Conservation (phyloP, 1,284 basidiomycete genomes). For the Quambalaria eucalypti region DNA sequence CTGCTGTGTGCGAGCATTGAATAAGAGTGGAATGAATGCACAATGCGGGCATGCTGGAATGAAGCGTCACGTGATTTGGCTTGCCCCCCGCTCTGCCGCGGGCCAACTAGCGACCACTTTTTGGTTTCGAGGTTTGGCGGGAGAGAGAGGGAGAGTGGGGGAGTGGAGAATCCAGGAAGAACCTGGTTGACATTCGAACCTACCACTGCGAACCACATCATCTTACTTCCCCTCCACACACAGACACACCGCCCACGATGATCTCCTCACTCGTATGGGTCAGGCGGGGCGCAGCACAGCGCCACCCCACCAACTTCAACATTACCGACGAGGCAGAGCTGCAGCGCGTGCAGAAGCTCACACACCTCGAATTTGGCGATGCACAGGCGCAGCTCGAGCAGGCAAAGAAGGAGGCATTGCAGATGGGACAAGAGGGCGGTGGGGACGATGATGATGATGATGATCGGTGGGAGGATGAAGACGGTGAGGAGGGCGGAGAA, state of each 20-base stretch:
- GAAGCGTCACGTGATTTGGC: too few relatives aligned
- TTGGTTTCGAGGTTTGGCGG: too few relatives aligned
- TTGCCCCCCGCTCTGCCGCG: too few relatives aligned
- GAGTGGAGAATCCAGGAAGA: too few relatives aligned
- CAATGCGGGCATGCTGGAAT: too few relatives aligned
- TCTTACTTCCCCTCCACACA: neutral
- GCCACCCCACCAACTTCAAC: conserved; percentile 76
- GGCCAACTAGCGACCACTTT: too few relatives aligned
- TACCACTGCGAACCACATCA: neutral
- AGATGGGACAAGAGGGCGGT: conserved; percentile 19
- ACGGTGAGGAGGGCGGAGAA: conserved; percentile 54
- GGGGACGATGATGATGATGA: conserved; percentile 19
- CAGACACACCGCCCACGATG: neutral
- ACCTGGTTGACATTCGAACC: neutral
- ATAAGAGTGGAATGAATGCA: too few relatives aligned
- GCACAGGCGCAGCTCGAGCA: conserved; percentile 70
- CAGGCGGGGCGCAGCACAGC: conserved; percentile 49
- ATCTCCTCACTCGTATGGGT: conserved; percentile 1
- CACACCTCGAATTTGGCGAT: conserved; percentile 78
- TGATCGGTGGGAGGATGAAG: conserved; percentile 34
- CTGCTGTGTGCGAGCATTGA: too few relatives aligned
- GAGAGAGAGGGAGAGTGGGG: too few relatives aligned
- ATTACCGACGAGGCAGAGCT: conserved; percentile 78
- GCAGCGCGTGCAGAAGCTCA: conserved; percentile 77
- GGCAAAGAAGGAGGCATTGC: conserved; percentile 31